Conservation (phyloP, 2,329 filamentous ascomycete species). For the Neofusicoccum cordaticola region DNA sequence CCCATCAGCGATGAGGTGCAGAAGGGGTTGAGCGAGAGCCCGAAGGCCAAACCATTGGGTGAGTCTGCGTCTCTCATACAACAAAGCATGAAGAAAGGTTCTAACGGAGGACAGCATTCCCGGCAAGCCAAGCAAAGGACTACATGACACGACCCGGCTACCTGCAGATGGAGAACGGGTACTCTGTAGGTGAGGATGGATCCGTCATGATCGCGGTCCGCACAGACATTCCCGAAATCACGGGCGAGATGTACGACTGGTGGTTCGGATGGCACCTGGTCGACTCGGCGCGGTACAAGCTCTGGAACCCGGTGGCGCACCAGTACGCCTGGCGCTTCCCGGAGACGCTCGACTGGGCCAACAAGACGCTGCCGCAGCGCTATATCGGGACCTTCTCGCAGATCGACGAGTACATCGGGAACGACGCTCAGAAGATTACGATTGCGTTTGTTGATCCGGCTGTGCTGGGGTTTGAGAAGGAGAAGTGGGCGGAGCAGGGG, state of each 20-base stretch:
- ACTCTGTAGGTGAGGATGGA: neutral
- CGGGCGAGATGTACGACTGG: constrained; percentile 3
- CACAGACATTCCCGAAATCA: neutral
- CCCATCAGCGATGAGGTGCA: neutral
- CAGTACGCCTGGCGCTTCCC: constrained; percentile 7
- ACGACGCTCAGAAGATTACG: neutral
- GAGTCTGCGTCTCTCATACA: neutral
- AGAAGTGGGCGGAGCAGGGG: neutral
- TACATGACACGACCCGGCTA: neutral
- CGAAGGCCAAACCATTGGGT: neutral
- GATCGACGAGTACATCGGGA: constrained; percentile 11
- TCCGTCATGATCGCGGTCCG: neutral
- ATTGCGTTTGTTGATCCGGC: constrained; percentile 1
- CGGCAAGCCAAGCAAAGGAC: neutral
- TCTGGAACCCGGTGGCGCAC: constrained; percentile 4
- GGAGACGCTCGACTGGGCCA: neutral
- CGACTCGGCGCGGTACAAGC: constrained; percentile 7
- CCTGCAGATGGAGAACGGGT: constrained; percentile 7
- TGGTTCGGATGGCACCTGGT: constrained; percentile 11
- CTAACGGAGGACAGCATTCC: neutral
- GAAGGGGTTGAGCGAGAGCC: neutral
- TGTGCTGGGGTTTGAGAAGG: neutral
- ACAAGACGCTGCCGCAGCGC: neutral
- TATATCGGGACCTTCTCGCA: neutral
- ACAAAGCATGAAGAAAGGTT: neutral